Conservation (phyloP, 2,329 filamentous ascomycete genomes). For the Leptographium flavum region DNA sequence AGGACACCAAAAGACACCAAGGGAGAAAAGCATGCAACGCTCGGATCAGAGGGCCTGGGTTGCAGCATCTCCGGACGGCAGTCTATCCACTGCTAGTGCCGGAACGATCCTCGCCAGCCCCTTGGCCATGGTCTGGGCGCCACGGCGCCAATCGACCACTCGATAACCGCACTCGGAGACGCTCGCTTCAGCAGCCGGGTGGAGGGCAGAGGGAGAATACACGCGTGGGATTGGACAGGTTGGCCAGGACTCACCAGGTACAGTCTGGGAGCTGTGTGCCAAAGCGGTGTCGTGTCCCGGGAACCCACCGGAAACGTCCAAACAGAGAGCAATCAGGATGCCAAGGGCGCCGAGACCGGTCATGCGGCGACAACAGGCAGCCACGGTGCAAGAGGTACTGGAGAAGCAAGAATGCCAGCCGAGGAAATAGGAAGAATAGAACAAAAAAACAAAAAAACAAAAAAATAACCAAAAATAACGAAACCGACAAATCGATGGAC, state of each 20-base stretch:
- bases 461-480: too few relatives aligned
- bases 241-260: not conserved
- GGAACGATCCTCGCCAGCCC: not conserved
- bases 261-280: too few relatives aligned
- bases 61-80: not conserved
- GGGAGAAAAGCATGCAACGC: not conserved
- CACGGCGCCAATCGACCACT: too few relatives aligned
- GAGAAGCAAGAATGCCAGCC: too few relatives aligned
- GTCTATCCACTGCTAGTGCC: not conserved
- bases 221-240: not conserved
- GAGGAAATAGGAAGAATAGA: too few relatives aligned
- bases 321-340: too few relatives aligned
- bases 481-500: too few relatives aligned
- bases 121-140: not conserved
- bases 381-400: too few relatives aligned
- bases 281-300: too few relatives aligned
- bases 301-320: not conserved
- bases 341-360: too few relatives aligned
- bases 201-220: not conserved
- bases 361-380: too few relatives aligned
- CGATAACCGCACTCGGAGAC: not conserved
- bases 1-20: not conserved
- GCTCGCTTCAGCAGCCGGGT: not conserved
- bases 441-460: too few relatives aligned
- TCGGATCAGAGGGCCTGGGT: not conserved